Evolutionary conservation across 306 rosid genomes (phyloP).

Genomic region (Begonia loranthoides): DNA sequence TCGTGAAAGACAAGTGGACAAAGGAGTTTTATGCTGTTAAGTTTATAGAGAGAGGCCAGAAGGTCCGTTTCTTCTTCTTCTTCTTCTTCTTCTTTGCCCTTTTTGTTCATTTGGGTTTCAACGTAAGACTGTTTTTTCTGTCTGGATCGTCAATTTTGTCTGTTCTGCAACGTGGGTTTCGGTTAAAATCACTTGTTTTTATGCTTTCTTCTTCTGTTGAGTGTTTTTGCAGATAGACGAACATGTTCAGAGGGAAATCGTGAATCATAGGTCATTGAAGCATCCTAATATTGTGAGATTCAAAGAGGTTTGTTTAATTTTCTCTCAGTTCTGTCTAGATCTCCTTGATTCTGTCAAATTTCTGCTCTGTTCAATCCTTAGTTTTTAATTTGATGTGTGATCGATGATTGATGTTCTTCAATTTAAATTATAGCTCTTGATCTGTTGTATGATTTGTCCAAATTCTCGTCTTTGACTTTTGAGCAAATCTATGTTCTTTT

Average conservation of each 20-base stretch:
- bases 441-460: too few relatives aligned
- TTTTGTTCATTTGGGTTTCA: too few relatives aligned
- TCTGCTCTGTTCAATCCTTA: too few relatives aligned
- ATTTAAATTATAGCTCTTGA: too few relatives aligned
- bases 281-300: conserved; percentile 72
- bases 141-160: background rate
- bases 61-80: conserved; percentile 20
- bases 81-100: background rate
- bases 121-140: background rate
- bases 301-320: conserved; percentile 45
- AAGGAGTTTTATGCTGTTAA: conserved; percentile 52
- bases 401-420: too few relatives aligned
- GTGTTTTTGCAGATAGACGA: conserved; percentile 57
- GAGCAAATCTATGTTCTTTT: too few relatives aligned
- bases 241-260: conserved; percentile 65
- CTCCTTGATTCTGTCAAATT: too few relatives aligned
- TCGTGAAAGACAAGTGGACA: conserved; percentile 40
- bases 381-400: too few relatives aligned
- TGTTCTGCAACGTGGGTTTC: background rate
- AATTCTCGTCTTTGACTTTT: too few relatives aligned
- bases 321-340: too few relatives aligned
- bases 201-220: background rate
- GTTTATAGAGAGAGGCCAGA: conserved; percentile 76
- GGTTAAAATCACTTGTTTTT: conserved; percentile 9
- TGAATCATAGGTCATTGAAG: conserved; percentile 85